Evolutionary conservation across 345 rosid genomes (phyloP), one percentile per base, ranked within the genome.

Genomic region (Salix suchowensis): DNA sequence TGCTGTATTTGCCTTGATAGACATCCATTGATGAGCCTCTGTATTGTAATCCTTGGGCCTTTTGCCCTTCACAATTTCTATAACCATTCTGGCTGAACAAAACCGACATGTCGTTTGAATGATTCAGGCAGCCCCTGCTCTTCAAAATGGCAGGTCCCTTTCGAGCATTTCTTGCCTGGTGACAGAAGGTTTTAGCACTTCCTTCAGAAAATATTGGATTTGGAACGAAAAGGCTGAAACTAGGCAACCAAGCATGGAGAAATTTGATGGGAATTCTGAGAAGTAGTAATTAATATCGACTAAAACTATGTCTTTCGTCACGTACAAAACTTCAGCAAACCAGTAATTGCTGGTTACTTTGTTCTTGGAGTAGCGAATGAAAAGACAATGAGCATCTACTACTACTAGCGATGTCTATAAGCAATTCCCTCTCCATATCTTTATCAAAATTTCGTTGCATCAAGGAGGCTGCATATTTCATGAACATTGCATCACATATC

Each of bases 401-500:
- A 11, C 10, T 50, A 3, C 69, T 18, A 61, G 21, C 39, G 18
- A 76, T 9, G 9, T 82, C 65, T 50, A 15, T 46, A 15, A 77
- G 70, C 32, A 75, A 15, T 3, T 86, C 83, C 58, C 58, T 69
- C 79, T 83, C 82, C 26, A 73, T 39, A 7, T 84, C 81, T 70
- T 64, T 48, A 9, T 69, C 46, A 9, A 46, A 24, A 16, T 4
- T 21, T 34, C 55, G 68, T 72, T 11, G 69, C 55, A 87, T 72
- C 76, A 84, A 42, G 7, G 68, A 67, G 32, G 76, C 46, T n/a
- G 74, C 30, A 46, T 84, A 74, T 61, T 82, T 78, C 85, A 80
- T 78, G 66, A 82, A 78, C 0, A 61, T 54, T 2, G 82, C 79
- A 62, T 84, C 87, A 73, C 86, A 82, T 16, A 85, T 82, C 23